These are phyloP conservation scores for Wickerhamiella dianesei DNA, from an alignment of 805 yeast species.

Conservation along the genomic window DNA sequence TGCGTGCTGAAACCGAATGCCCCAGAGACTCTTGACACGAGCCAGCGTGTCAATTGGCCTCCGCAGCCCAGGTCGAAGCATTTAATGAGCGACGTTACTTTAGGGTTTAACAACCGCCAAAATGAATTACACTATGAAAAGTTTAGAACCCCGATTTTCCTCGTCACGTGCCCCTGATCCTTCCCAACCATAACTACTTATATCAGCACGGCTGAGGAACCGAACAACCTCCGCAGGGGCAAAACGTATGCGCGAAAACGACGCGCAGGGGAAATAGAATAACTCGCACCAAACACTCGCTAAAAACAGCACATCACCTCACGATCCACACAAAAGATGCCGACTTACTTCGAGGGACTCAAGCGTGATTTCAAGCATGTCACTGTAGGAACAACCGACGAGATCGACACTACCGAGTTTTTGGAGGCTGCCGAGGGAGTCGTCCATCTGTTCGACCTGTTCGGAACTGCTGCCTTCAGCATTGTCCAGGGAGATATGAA, in stretches of 20 bases:
- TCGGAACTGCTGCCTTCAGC: slow-evolving; percentile 73
- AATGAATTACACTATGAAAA: too few species aligned
- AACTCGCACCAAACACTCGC: too few species aligned
- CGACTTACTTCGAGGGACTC: slow-evolving; percentile 68
- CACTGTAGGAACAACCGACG: slow-evolving; percentile 41
- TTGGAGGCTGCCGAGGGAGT: slow-evolving; percentile 74
- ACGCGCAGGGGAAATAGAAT: not conserved
- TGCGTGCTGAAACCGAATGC: too few species aligned
- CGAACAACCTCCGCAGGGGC: not conserved
- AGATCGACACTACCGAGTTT: slow-evolving; percentile 61
- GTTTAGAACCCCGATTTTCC: too few species aligned
- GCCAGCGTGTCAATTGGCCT: not conserved
- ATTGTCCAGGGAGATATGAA: slow-evolving; percentile 81
- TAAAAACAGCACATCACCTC: not conserved
- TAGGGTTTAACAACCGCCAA: too few species aligned
- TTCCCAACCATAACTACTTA: too few species aligned
- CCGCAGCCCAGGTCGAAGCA: not conserved
- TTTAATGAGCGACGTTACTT: too few species aligned
- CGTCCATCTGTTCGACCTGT: slow-evolving; percentile 63
- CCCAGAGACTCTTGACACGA: not conserved
- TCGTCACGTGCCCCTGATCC: too few species aligned
- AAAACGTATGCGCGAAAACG: not conserved
- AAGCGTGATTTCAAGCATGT: slow-evolving; percentile 66
- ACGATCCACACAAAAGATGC: not conserved
- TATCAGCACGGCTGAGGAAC: too few species aligned